Base-by-base conservation (phyloP, 495 filamentous ascomycete species). In the Hypoxylon fuscum region DNA sequence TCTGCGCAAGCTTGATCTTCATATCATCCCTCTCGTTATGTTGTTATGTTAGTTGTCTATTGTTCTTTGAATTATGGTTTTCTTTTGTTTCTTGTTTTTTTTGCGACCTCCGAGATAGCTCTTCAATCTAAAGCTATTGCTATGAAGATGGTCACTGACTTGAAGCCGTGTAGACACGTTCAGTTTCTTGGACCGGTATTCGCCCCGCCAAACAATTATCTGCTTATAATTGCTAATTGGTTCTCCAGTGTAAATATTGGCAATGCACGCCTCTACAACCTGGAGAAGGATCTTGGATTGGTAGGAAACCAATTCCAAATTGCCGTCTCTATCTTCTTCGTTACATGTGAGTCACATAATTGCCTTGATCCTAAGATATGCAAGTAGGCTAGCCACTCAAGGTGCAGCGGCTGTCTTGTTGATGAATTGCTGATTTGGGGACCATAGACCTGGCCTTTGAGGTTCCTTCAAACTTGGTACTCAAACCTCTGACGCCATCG, bases 241-340 rank as follows among this genome's bases (percentile, higher is more conserved):
- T 25, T 31, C 15, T 22, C 11, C 41, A 82, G 77, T 61, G 89
- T 92, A 18, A 92, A 92, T 66, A 93, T 94, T 58, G 90, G 89
- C 53, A 91, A 91, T 75, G 87, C 88, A 9, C 77, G 87, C 7
- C 74, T 93, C 22, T 92, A 91, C 62, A 77, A 78, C 6, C 52
- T 93, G 46, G 88, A 90, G 74, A 76, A 82, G 46, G 90, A 92
- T 57, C 77, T 93, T 6, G 76, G 80, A 1, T 69, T 91, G 41
- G 69, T 75, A 5, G 81, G 83, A 12, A 80, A 88, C 50, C 83
- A 91, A 70, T 92, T 87, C 71, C 86, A 92, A 71, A 75, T 85
- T 25, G 80, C 87, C 20, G 85, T 91, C 11, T 88, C 85, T 5
- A 86, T 90, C 62, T 77, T 93, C 22, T 93, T 91, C 60, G 87